phyloP scores from a whole-genome alignment of 2,329 filamentous ascomycete species.

The Nemania serpens region DNA sequence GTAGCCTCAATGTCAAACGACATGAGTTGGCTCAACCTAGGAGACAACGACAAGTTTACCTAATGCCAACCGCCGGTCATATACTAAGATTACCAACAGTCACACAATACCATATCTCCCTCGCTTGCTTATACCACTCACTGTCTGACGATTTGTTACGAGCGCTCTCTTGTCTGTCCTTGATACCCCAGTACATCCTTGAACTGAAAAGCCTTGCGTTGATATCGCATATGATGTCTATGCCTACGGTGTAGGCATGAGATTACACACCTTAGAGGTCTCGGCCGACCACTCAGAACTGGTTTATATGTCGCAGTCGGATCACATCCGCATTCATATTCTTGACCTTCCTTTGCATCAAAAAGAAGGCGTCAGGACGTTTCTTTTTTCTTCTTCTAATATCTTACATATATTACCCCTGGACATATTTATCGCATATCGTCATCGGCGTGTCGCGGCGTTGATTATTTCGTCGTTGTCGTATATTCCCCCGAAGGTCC shows the following conservation, averaged over 20 bases:
- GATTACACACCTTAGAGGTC: not conserved
- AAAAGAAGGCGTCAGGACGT: conserved; percentile 29
- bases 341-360: conserved; percentile 34
- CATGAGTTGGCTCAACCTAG: conserved; percentile 82
- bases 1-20: conserved; percentile 61
- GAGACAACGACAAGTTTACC: conserved; percentile 63
- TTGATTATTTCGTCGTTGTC: conserved; percentile 3
- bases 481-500: not conserved
- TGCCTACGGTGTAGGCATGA: not conserved
- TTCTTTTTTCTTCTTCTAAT: conserved; percentile 18
- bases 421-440: conserved; percentile 11
- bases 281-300: too few species aligned
- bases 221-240: not conserved
- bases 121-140: not conserved
- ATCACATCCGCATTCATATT: conserved; percentile 13
- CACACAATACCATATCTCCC: not conserved
- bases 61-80: conserved; percentile 39
- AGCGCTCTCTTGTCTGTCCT: conserved; percentile 8
- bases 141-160: conserved; percentile 5
- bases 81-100: conserved; percentile 13
- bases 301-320: not conserved
- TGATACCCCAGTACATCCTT: conserved; percentile 7
- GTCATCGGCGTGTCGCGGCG: conserved; percentile 20
- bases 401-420: conserved; percentile 4
- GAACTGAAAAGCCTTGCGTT: not conserved